phyloP scores from a whole-genome alignment of 1,139 yeast genomes.

The Arxiozyma telluris region DNA sequence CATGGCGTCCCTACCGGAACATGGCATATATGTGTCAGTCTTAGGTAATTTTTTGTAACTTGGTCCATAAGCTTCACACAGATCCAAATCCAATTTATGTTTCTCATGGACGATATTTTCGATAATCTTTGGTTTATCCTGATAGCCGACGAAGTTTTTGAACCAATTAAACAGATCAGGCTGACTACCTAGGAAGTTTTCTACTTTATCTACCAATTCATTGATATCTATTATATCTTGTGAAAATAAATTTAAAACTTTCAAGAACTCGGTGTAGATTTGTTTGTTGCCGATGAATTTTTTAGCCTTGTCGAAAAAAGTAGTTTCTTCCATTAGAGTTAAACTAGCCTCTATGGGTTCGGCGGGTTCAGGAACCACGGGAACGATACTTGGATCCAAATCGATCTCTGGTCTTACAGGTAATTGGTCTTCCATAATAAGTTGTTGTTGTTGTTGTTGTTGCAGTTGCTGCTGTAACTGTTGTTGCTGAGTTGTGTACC shows the following conservation, averaged over 20 bases:
- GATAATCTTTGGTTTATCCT: constrained; percentile 65
- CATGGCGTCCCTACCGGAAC: constrained; percentile 97
- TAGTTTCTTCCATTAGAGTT: constrained; percentile 70
- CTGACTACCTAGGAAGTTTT: constrained; percentile 72
- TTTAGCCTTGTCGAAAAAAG: constrained; percentile 87
- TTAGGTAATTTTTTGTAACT: constrained; percentile 90
- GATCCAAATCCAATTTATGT: constrained; percentile 78
- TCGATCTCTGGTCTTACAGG: constrained; percentile 43
- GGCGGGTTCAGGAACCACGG: constrained; percentile 80
- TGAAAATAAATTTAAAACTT: constrained; percentile 74
- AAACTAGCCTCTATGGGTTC: constrained; percentile 58
- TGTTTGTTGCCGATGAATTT: constrained; percentile 84
- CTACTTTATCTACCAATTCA: constrained; percentile 75
- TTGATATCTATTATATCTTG: constrained; percentile 82
- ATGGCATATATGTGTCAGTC: constrained; percentile 92
- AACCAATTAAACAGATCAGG: constrained; percentile 84
- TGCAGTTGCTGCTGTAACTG: constrained; percentile 22
- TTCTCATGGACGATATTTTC: constrained; percentile 84
- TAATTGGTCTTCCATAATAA: constrained; percentile 35
- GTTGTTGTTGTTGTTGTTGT: background rate
- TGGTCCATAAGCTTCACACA: constrained; percentile 84
- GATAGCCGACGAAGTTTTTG: constrained; percentile 82
- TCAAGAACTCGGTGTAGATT: constrained; percentile 82
- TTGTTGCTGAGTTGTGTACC: constrained; percentile 20
- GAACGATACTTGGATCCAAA: constrained; percentile 62